Conservation (phyloP, 2,329 filamentous ascomycete genomes). For the Cercospora sesami region DNA sequence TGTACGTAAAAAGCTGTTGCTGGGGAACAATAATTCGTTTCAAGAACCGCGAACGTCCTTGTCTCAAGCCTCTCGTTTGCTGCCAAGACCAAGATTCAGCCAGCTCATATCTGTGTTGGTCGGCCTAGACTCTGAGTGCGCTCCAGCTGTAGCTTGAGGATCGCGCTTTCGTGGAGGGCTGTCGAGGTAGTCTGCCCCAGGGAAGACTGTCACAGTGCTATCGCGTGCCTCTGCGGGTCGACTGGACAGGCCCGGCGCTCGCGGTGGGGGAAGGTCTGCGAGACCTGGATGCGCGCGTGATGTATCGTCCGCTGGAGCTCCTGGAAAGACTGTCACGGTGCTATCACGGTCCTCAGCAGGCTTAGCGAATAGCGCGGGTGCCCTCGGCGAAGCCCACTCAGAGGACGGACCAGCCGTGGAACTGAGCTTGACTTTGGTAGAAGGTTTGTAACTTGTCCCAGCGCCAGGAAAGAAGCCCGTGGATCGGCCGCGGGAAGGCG, state of each 20-base stretch:
- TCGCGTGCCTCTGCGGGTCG: constrained; percentile 31
- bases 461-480: constrained; percentile 50
- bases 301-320: constrained; percentile 5
- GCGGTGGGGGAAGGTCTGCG: constrained; percentile 15
- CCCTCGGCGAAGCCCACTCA: constrained; percentile 29
- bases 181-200: constrained; percentile 35
- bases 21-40: neutral
- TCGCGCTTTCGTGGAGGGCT: constrained; percentile 35
- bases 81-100: constrained; percentile 62
- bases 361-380: constrained; percentile 18
- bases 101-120: constrained; percentile 68
- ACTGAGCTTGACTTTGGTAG: constrained; percentile 30
- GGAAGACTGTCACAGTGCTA: constrained; percentile 42
- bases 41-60: neutral
- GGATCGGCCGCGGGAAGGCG: constrained; percentile 47
- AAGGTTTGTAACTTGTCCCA: constrained; percentile 33
- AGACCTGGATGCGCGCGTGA: neutral
- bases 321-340: constrained; percentile 41
- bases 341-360: constrained; percentile 34
- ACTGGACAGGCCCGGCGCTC: constrained; percentile 18
- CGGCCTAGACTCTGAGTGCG: constrained; percentile 35
- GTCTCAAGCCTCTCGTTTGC: constrained; percentile 2
- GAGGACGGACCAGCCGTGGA: constrained; percentile 29
- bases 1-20: neutral
- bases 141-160: constrained; percentile 41